Base-by-base conservation (phyloP, 2,329 filamentous ascomycete genomes). In the Aspergillus versicolor region DNA sequence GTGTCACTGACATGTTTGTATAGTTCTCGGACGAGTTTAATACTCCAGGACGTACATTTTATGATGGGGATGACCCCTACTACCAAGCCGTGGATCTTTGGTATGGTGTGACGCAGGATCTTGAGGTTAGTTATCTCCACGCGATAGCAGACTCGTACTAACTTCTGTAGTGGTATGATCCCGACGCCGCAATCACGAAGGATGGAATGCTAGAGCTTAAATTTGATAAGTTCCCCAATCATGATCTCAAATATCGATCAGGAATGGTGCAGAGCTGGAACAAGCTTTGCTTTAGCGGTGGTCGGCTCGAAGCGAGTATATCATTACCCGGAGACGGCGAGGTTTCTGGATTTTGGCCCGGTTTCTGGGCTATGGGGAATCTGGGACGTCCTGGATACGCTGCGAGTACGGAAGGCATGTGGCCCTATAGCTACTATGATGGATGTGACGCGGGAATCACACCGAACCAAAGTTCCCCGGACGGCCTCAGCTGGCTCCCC, bases 261-360 rank as follows among this genome's bases (percentile, higher is more conserved):
- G 87, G 86, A n/a, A 90, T 90, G 87, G 63, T 90, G 8, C 87
- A 90, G 66, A 88, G 84, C 11, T 90, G 87, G 87, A 90, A 90
- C 70, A 84, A 88, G 68, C 69, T 90, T 54, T 89, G 88, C 71
- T 90, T 89, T 76, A 89, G 88, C 59, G 86, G 87, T 32, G 88
- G 88, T 3, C 82, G 87, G 47, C 68, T 90, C 13, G 88, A 90
- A 73, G 86, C 86, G 19, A 88, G 85, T 66, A 84, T 90, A 52
- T 90, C 87, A 4, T 76, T 90, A 5, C 88, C 88, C 13, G 88
- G 87, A 15, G 74, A 79, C 46, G 88, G 87, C 45, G 85, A 89
- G 61, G 81, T 84, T 13, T 80, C 84, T 54, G 88, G 88, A 56
- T 88, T 90, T 73, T 90, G 88, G 88, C 88, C 88, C 42, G 88